Evolutionary conservation across 352 stramenopile genomes (phyloP), one percentile per base, ranked within the genome.

Genomic region (Globisporangium viniferum): DNA sequence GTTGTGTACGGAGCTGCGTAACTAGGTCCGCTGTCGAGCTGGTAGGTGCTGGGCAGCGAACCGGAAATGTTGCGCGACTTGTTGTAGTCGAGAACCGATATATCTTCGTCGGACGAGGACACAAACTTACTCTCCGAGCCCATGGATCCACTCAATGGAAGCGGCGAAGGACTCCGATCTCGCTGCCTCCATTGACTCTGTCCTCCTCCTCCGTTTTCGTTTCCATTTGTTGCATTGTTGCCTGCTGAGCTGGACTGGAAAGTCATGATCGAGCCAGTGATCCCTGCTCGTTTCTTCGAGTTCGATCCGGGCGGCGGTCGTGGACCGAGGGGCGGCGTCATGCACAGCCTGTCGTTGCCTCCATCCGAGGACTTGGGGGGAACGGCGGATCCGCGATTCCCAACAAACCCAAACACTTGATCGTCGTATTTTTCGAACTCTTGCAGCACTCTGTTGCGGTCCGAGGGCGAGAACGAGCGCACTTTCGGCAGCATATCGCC

Each of bases 341-440:
- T 75, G 29, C 69, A 68, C 59, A 85, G 64, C 20, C 80, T 73
- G 35, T 81, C 70, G 44, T 51, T 51, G 67, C 62, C 79, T 41
- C 78, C 77, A 53, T 81, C 82, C 1, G 66, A 84, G 46, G 72
- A 85, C 46, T 80, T 88, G 22, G 73, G 70, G 3, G 53, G 49
- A 8, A 76, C 57, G 64, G 73, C 29, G 10, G 56, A 46, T 59
- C 67, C 59, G 59, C 63, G 59, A 9, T 36, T 31, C 49, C 70
- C 54, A 46, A 44, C 20, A 54, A 90, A 79, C 3, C 72, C 74
- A 74, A 93, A 93, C 9, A 89, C 86, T 66, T 82, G 70, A 48
- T 93, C 86, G 36, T 93, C 86, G 69, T 93, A 93, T 53, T 64
- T 75, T 41, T 92, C 86, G 51, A 82, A 93, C 51, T 86, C 77